Percentiles rank a stretch among this genome's conserved stretches.
These are phyloP conservation scores for Plasmopara halstedii DNA, from an alignment of 352 stramenopile genomes.

Conservation along the genomic window DNA sequence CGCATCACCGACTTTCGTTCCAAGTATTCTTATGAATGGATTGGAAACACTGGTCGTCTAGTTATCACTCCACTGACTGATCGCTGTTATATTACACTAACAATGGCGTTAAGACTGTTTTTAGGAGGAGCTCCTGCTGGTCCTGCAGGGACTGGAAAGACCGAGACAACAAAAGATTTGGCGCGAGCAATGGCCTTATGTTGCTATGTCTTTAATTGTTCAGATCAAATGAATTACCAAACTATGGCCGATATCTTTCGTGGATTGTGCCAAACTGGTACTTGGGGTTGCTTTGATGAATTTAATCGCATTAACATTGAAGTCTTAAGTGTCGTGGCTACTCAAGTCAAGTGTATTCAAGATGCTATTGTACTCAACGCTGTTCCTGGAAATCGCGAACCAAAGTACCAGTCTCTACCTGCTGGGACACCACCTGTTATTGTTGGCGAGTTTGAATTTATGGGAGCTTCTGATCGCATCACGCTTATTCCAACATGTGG, in stretches of 20 bases:
- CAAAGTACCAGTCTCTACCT: constrained; percentile 90
- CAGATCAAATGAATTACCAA: constrained; percentile 87
- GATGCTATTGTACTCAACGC: constrained; percentile 83
- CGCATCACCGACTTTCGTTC: constrained; percentile 94
- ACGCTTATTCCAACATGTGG: constrained; percentile 83
- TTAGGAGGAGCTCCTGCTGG: constrained; percentile 92
- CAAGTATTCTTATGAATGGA: constrained; percentile 90
- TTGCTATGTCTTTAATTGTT: constrained; percentile 89
- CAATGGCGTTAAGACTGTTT: constrained; percentile 94
- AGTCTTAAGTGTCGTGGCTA: constrained; percentile 80
- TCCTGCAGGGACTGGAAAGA: constrained; percentile 89
- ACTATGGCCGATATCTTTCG: constrained; percentile 87
- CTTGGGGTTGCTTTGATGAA: constrained; percentile 85
- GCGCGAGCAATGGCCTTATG: constrained; percentile 78
- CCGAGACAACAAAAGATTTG: constrained; percentile 83
- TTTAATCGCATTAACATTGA: constrained; percentile 88
- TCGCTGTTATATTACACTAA: constrained; percentile 96
- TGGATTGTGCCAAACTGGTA: constrained; percentile 75
- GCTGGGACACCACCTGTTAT: constrained; percentile 90
- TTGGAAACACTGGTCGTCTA: constrained; percentile 86
- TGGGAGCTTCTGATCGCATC: constrained; percentile 79
- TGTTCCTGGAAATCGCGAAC: constrained; percentile 90
- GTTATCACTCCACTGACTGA: constrained; percentile 96
- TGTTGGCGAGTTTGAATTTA: constrained; percentile 84
- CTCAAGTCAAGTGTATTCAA: constrained; percentile 81